Base-by-base conservation (phyloP, 2,329 filamentous ascomycete genomes). In the Diaporthe helianthi region DNA sequence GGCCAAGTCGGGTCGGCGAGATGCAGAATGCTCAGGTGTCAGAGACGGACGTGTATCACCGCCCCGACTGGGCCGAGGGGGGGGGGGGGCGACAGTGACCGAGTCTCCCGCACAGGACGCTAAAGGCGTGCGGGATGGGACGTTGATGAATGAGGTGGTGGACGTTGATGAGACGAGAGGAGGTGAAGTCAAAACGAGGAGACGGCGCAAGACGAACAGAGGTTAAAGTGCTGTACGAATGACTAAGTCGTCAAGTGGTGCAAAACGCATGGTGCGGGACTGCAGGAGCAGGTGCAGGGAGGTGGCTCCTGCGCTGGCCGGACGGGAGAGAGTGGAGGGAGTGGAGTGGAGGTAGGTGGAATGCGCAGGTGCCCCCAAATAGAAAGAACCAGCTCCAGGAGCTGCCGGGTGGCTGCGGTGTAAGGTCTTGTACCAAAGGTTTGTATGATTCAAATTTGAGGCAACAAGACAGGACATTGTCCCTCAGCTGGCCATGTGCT, bases 231-330 rank as follows among this genome's bases (percentile, higher is more conserved):
- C 58, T n/a, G 31, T 8, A 10, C 38, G 41, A 41, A 69, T 66
- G 67, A 66, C 67, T 66, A 69, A 69, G 58, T 61, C 29, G 41
- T 61, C 58, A 24, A 47, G 41, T 31, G 38, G 41, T 31, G 12
- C 41, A 29, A 17, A 24, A n/a, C 24, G 41, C 41, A 29, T 15
- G 36, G 36, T 17, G 36, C 36, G 17, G 36, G 41, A 8, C 12
- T 38, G 49, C 53, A 15, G 17, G 38, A 22, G 55, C 41, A 4
- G 26, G 38, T 58, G 55, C 41, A 29, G 58, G 58, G 41, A 49
- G 36, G 58, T 63, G 58, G 58, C 58, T 33, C 58, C 41, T 61
- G 55, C 38, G 55, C n/a, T 33, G 26, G 8, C 19, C 26, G 38
- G 38, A 61, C 55, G 38, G 58, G 46, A 55, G 13, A 53, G 33